Base-by-base conservation (phyloP, 768 basidiomycete genomes). In the Boletus tomentosulus region DNA sequence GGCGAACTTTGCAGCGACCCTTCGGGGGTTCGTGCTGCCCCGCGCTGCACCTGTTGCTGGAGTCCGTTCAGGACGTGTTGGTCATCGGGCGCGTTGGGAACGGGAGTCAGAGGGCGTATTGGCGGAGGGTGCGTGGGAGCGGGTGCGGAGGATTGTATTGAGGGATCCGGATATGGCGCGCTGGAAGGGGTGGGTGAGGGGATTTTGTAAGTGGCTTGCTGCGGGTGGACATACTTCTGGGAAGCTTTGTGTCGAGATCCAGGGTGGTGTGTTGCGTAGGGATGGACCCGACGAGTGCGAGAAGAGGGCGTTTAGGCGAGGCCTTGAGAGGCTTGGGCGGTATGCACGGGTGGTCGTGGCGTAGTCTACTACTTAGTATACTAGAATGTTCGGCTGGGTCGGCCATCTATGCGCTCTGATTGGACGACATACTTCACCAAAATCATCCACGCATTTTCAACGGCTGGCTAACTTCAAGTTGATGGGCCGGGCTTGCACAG, bases 171-270 rank as follows among this genome's bases (percentile, higher is more conserved):
- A 56, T 16, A 33, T 55, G 55, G 30, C 15, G 10, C 28, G 15
- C 13, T 60, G 61, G 58, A 60, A 45, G 22, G 51, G 52, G 7
- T 65, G 56, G 49, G 22, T 60, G 27, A 56, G 57, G 34, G 54
- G 56, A 4, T 46, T 63, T 24, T 44, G 48, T n/a, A 58, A 55
- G 53, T 60, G 62, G 62, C 51, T 63, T 3, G 62, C 59, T 42
- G 62, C 54, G 27, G 42, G 27, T 4, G 61, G 60, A 13, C 57
- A 62, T 4, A 12, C 42, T 55, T 51, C 16, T 4, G 50, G 51
- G 25, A 16, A 27, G 25, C 53, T 62, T 35, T 27, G 50, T n/a
- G 5, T 62, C 19, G 56, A 58, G 27, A 53, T 58, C 53, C 60
- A 19, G 15, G 38, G 22, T 16, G 15, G 12, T 9, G 3, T 43